phyloP scores from a whole-genome alignment of 208 protist genomes.

The Leishmania tropica region DNA sequence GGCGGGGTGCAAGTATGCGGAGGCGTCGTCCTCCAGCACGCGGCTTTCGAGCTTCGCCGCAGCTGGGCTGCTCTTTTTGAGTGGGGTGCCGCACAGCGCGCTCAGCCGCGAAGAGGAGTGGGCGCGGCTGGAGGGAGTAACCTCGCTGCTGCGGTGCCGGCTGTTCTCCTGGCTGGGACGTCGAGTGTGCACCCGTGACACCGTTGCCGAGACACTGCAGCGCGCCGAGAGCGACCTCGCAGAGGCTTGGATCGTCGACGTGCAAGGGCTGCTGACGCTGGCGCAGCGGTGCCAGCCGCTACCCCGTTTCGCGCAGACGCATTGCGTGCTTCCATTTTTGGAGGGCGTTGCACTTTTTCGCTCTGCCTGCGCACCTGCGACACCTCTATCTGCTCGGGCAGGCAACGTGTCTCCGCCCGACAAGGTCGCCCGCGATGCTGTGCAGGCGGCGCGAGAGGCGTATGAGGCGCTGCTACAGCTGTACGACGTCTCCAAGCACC shows the following conservation, averaged over 20 bases:
- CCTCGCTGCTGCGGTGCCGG: slow-evolving; percentile 54
- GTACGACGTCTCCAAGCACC: slow-evolving; percentile 51
- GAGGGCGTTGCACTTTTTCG: slow-evolving; percentile 57
- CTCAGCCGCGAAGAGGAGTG: slow-evolving; percentile 43
- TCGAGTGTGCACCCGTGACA: slow-evolving; percentile 25
- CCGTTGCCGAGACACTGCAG: slow-evolving; percentile 17
- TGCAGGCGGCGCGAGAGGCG: slow-evolving; percentile 51
- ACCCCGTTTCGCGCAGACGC: slow-evolving; percentile 41
- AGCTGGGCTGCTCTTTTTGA: slow-evolving; percentile 63
- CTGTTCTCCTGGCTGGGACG: slow-evolving; percentile 42
- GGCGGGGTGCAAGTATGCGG: not conserved
- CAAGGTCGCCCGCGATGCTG: not conserved
- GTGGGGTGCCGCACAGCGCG: slow-evolving; percentile 38
- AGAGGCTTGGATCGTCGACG: slow-evolving; percentile 37
- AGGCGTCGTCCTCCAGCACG: not conserved
- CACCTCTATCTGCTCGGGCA: not conserved
- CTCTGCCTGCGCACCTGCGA: not conserved
- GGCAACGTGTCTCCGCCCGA: not conserved
- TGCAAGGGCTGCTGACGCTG: slow-evolving; percentile 36
- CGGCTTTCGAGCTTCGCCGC: slow-evolving; percentile 48
- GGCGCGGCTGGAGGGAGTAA: slow-evolving; percentile 66
- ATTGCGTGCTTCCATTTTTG: slow-evolving; percentile 58
- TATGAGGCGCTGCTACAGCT: slow-evolving; percentile 63
- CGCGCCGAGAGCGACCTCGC: slow-evolving; percentile 7
- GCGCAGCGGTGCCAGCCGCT: slow-evolving; percentile 55